Evolutionary conservation across 2,329 filamentous ascomycete genomes (phyloP), one percentile per base, ranked within the genome.

Genomic region (Trichoderma brevicompactum): DNA sequence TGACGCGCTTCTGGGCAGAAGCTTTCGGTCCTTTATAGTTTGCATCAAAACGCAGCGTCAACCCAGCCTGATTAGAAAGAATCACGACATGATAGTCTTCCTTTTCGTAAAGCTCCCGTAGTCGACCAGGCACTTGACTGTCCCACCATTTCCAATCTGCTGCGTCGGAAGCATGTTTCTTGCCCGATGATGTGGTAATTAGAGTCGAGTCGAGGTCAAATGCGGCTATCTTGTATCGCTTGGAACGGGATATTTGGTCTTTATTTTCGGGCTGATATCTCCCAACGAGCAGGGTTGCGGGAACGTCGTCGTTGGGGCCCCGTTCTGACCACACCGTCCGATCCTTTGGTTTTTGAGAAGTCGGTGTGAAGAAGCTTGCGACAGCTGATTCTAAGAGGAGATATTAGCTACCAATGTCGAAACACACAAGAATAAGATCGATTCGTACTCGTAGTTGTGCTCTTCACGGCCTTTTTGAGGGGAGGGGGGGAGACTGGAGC

Each of bases 121-220:
- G 76, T 60, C 80, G 86, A 0, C 76, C 78, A 1, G 92, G 92
- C 0, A 98, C 91, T 17, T 79, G 82, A 13, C 78, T 71, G 75
- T 96, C 81, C 92, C 93, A 98, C 95, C 95, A 99, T 76, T 92
- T 92, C 95, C 95, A 99, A 74, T 98, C 94, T 4, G 82, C 81
- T 0, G 88, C 85, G 69, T 88, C 86, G 59, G 84, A 84, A 2
- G 87, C 84, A 72, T 94, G 94, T 58, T 85, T 90, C 77, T 92
- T 95, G 7, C 93, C 93, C 0, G 93, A 96, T 4, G 87, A 83
- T 0, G 92, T 90, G 1, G 82, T 82, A 68, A 99, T 92, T 40
- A 99, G 79, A 0, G 95, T 99, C 7, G 92, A 95, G 75, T 99
- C 95, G 23, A 92, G 81, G 70, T 92, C 90, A 70, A 92, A 92